Evolutionary conservation across 768 basidiomycete species (phyloP), one percentile per base, ranked within the genome.

Genomic region (Lactarius trivialis): DNA sequence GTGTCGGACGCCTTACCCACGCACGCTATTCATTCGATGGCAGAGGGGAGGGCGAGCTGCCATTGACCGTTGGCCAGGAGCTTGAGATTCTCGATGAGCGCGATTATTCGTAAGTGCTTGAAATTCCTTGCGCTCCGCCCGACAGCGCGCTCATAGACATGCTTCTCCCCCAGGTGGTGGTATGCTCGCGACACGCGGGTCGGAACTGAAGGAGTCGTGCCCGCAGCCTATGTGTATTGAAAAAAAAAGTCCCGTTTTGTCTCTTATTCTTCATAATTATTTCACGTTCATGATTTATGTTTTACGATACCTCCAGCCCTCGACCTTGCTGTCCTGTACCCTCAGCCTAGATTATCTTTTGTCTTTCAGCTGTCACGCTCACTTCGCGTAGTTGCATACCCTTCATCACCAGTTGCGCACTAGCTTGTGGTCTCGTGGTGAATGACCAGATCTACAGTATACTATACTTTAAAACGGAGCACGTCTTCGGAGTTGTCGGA

Each of bases 171-270:
- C 63, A 93, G 93, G 51, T 98, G 94, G 94, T 97, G 93, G 94
- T 95, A 90, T 70, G 91, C 88, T 56, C 83, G 92, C 34, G 91
- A 95, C 72, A 76, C 83, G 24, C 81, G 82, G 56, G 86, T 87
- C 52, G 90, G 93, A 9, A 82, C 79, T 54, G 91, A 95, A 75
- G 94, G 94, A 14, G 89, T 95, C 34, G 90, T 97, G 55, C 94
- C 94, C 9, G 89, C 92, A 45, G 85, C 91, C 60, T 98, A 95
- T 80, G 79, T 92, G 76, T 92, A 91, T 77, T 93, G 80, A 82
- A 30, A 30, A 30, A 69, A 64, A 61, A 56, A 45, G 19, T 60
- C 26, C 11, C 34, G 8, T 55, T 28, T 52, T 60, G 41, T 58
- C 57, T 57, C 19, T 49, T 43, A 43, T 37, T 54, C 26, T 63